phyloP scores from a whole-genome alignment of 202 grass and related monocot genomes.

The Hordeum pubiflorum region DNA sequence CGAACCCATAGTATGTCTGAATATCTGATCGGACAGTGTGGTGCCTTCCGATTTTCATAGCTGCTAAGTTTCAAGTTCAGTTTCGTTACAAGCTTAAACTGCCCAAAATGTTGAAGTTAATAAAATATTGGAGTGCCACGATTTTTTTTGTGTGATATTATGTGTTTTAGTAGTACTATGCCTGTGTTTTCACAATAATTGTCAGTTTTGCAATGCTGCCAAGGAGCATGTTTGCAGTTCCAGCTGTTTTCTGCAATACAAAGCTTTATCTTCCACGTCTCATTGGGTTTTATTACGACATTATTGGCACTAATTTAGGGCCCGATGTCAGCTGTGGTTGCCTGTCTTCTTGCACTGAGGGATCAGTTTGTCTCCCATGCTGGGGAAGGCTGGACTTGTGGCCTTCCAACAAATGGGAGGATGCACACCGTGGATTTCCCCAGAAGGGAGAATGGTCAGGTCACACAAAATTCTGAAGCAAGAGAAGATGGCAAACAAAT shows the following conservation, averaged over 20 bases:
- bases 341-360: conserved; percentile 52
- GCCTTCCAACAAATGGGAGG: conserved; percentile 22
- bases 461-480: conserved; percentile 9
- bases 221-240: not conserved
- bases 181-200: conserved; percentile 8
- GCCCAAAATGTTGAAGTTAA: not conserved
- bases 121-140: not conserved
- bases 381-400: conserved; percentile 24
- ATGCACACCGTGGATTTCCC: conserved; percentile 11
- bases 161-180: not conserved
- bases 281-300: not conserved
- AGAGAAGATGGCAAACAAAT: conserved; percentile 11
- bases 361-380: conserved; percentile 29
- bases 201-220: not conserved
- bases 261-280: not conserved
- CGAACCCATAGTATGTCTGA: not conserved
- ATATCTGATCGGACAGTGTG: too few relatives aligned
- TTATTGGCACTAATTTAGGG: conserved; percentile 38
- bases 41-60: too few relatives aligned
- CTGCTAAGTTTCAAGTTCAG: not conserved
- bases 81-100: not conserved
- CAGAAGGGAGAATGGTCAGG: conserved; percentile 16
- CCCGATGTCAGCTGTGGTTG: conserved; percentile 42
- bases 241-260: conserved; percentile 13
- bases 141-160: not conserved